A percentile compares a stretch with the other conserved stretches of the same genome.
These are phyloP conservation scores for Bertia moriformis DNA, from an alignment of 2,329 filamentous ascomycete species.

Conservation along the genomic window DNA sequence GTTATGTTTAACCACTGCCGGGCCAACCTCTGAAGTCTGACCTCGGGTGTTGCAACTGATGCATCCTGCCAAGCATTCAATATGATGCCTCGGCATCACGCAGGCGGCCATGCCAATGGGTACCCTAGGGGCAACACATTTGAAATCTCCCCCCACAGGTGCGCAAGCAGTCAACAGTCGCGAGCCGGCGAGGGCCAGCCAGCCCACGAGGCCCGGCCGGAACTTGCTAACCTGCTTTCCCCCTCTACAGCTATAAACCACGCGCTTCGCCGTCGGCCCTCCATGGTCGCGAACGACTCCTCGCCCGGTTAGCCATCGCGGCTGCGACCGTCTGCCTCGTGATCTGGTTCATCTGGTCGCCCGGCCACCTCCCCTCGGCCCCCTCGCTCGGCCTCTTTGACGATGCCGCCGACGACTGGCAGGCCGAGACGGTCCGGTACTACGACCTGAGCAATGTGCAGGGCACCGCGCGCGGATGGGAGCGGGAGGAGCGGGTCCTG, in stretches of 20 bases:
- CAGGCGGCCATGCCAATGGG: no score
- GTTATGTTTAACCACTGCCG: no score
- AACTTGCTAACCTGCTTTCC: slow-evolving; percentile 6
- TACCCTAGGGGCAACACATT: no score
- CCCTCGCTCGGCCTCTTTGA: slow-evolving; percentile 59
- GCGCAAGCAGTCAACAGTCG: no score
- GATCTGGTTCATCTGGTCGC: slow-evolving; percentile 63
- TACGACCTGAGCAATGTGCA: slow-evolving; percentile 88
- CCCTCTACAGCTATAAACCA: slow-evolving; percentile 63
- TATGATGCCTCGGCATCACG: no score
- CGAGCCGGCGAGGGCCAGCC: no score
- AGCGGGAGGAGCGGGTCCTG: slow-evolving; percentile 85
- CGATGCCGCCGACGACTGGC: no score
- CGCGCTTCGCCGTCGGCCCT: slow-evolving; percentile 58
- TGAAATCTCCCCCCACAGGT: no score
- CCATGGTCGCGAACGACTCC: slow-evolving; percentile 58
- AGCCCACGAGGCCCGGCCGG: no score
- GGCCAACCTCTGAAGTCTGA: no score
- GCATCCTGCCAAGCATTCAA: no score
- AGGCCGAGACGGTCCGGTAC: slow-evolving; percentile 90
- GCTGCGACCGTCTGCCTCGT: slow-evolving; percentile 47
- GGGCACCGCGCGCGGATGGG: slow-evolving; percentile 86
- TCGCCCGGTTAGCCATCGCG: slow-evolving; percentile 51
- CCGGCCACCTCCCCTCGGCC: slow-evolving; percentile 43
- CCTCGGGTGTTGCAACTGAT: no score